phyloP scores from a whole-genome alignment of 495 filamentous ascomycete genomes.

The Podospora australis region DNA sequence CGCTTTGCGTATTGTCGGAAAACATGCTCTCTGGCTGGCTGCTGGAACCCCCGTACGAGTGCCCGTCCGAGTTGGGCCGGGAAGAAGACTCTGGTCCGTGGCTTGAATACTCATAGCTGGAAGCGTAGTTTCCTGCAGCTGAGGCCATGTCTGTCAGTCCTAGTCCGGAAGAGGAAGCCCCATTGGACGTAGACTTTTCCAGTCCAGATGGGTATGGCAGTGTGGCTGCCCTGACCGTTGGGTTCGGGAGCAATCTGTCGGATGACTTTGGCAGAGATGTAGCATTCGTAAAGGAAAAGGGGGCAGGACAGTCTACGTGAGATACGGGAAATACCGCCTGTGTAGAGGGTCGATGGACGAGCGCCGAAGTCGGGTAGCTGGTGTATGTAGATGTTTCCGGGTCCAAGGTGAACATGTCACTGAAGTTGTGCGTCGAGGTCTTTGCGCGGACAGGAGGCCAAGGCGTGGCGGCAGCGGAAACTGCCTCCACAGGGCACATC shows the following conservation, averaged over 20 bases:
- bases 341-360: conserved; percentile 32
- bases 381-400: conserved; percentile 24
- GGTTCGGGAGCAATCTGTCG: conserved; percentile 38
- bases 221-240: conserved; percentile 19
- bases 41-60: no score
- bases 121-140: conserved; percentile 15
- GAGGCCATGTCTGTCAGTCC: conserved; percentile 16
- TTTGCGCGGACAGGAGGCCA: conserved; percentile 25
- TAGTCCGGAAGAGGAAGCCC: conserved; percentile 6
- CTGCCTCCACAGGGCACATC: conserved; percentile 25
- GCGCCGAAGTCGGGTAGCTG: conserved; percentile 15
- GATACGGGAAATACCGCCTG: conserved; percentile 11
- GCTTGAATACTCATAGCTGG: not conserved
- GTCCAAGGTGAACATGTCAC: conserved; percentile 26
- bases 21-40: not conserved
- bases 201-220: conserved; percentile 21
- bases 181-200: conserved; percentile 15
- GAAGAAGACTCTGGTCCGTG: conserved; percentile 1
- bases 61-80: conserved; percentile 15
- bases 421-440: conserved; percentile 20
- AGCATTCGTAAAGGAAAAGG: conserved; percentile 34
- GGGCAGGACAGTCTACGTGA: conserved; percentile 27
- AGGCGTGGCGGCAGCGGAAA: not conserved
- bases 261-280: conserved; percentile 29
- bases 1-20: not conserved